Base-by-base conservation (phyloP, 2,329 filamentous ascomycete species). In the Fusarium algeriense region DNA sequence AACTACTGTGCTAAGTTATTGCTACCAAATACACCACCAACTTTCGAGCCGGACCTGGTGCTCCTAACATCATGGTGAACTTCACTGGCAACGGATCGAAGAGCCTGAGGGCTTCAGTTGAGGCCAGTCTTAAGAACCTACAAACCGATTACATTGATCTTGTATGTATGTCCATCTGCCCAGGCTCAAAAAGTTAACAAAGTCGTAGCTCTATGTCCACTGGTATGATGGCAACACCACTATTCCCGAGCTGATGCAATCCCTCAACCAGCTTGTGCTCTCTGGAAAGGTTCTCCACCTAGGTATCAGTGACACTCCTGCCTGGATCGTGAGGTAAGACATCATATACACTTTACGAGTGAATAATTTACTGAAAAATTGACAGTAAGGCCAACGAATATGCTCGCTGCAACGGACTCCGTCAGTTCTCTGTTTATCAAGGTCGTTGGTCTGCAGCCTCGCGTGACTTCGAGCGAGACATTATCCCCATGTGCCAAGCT, bases 181-280 rank as follows among this genome's bases (percentile, higher is more conserved):
- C 5, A 12, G 13, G 19, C 26, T 12, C 19, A 7, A 6, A 14
- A 20, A 28, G 6, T 43, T 67, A 15, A 68, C 40, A 11, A 5
- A 9, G 0, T 26, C 14, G 9, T 20, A 87, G 84, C 83, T 90
- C 4, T 90, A 89, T 57, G 83, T 90, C 37, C 89, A 91, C 71
- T 90, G 87, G 87, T 93, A 90, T 89, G 90, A 92, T 77, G 90
- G 86, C 75, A 88, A 85, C n/a, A 89, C 88, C n/a, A 86, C 85
- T 0, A 88, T 92, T 50, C 83, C 87, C 1, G 90, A 93, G 75
- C 56, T 93, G 48, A 93, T 93, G 91, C 89, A 92, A 64, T 85
- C 85, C 2, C 83, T 93, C 45, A 91, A 92, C 76, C 81, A 85
- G 23, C 82, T 92, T 14, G 89, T 92, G 2, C 63, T 78, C 1